phyloP scores from a whole-genome alignment of 192 early-diverging fungal genomes.

The Coemansia sp. region DNA sequence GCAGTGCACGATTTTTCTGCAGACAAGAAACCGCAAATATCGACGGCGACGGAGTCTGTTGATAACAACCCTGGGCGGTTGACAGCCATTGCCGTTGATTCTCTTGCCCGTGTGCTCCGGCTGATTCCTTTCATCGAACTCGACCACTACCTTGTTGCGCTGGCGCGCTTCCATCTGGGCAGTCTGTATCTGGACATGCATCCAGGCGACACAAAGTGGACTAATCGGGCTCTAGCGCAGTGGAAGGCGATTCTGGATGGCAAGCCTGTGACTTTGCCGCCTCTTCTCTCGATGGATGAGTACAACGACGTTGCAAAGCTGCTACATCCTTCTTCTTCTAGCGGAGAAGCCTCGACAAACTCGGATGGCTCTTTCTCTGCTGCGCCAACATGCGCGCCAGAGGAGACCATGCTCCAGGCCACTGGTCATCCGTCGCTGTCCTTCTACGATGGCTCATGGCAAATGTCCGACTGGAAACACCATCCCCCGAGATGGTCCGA shows the following conservation, averaged over 20 bases:
- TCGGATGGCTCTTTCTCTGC: conserved; percentile 2
- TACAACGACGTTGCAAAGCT: conserved; percentile 16
- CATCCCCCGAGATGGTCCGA: conserved; percentile 52
- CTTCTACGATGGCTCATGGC: conserved; percentile 35
- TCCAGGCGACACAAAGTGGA: conserved; percentile 24
- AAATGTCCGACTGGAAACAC: conserved; percentile 42
- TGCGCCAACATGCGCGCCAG: conserved; percentile 17
- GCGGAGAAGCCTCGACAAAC: neutral
- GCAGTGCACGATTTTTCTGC: conserved; percentile 22
- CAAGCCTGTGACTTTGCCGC: conserved; percentile 34
- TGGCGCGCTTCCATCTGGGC: conserved; percentile 62
- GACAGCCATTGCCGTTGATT: conserved; percentile 14
- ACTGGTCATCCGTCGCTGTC: conserved; percentile 29
- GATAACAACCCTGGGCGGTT: neutral
- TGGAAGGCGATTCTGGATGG: conserved; percentile 57
- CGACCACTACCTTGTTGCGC: conserved; percentile 66
- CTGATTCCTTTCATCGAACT: conserved; percentile 60
- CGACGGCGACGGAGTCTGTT: neutral
- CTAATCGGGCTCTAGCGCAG: conserved; percentile 44
- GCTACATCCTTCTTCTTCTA: neutral
- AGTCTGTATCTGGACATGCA: conserved; percentile 55
- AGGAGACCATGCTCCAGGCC: conserved; percentile 24
- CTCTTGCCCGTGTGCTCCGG: conserved; percentile 51
- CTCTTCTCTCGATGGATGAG: conserved; percentile 29
- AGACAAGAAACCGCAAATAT: neutral